Conservation (phyloP, 1,284 basidiomycete species). For the Cryptococcus deneoformans region DNA sequence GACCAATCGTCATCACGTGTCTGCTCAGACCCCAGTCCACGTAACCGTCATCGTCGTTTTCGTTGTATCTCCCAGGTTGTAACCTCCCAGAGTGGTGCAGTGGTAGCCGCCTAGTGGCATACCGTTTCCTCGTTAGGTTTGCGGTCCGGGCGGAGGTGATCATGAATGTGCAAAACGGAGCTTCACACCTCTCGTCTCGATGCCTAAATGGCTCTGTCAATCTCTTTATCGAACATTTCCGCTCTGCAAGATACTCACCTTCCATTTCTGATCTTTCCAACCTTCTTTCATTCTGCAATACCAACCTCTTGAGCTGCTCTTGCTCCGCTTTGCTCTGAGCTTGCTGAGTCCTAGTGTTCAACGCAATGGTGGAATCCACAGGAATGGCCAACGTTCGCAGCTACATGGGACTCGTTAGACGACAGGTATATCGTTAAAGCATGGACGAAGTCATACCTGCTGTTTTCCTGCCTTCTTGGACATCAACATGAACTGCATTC, state of each 20-base stretch:
- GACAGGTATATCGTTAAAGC: not conserved
- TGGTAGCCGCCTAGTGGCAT: no score
- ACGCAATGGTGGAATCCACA: slow-evolving; percentile 75
- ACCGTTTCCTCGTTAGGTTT: not conserved
- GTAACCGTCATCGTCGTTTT: no score
- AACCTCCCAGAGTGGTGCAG: no score
- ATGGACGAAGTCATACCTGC: slow-evolving; percentile 57
- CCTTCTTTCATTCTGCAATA: slow-evolving; percentile 52
- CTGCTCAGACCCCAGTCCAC: no score
- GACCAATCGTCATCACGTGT: no score
- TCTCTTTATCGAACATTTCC: not conserved
- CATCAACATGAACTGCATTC: slow-evolving; percentile 90
- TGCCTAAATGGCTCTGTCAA: slow-evolving; percentile 3
- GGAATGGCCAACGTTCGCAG: slow-evolving; percentile 82
- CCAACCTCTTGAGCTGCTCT: slow-evolving; percentile 90
- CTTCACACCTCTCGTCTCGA: slow-evolving; percentile 14
- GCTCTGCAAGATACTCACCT: slow-evolving; percentile 22
- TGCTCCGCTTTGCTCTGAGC: slow-evolving; percentile 91
- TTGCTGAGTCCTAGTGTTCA: slow-evolving; percentile 85
- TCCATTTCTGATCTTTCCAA: slow-evolving; percentile 45
- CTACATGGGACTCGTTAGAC: slow-evolving; percentile 49
- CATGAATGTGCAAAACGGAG: slow-evolving; percentile 11
- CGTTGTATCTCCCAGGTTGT: no score
- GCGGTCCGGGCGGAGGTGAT: not conserved
- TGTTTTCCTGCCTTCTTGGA: slow-evolving; percentile 93